Base-by-base conservation (phyloP, 345 rosid genomes). In the Physaria fendleri region DNA sequence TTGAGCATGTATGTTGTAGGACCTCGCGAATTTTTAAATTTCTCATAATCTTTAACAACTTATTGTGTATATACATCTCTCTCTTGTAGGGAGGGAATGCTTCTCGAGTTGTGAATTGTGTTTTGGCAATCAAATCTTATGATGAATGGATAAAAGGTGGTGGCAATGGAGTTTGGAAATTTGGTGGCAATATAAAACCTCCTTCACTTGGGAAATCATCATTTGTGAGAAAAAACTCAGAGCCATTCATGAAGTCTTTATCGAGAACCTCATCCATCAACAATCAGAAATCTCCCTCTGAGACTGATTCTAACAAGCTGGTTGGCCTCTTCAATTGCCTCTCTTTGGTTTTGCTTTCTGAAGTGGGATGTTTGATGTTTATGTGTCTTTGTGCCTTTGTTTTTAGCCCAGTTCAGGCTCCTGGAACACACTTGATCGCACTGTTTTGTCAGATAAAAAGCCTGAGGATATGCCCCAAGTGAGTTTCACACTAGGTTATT, bases 401-500 rank as follows among this genome's bases (percentile, higher is more conserved):
- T 44, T 64, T 65, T 76, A 86, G 88, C 56, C 78, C 41, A 74
- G 32, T 24, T 66, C 83, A 16, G 79, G 83, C 70, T 79, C 95
- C 21, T 55, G 85, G 27, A 81, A 82, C 65, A 79, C 79, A 76
- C 90, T 88, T 46, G 84, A 88, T 68, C 95, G 88, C 1, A 78
- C 93, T 29, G 66, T 85, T 73, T 74, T 92, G 56, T 66, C 69
- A 58, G 95, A 88, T 61, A 88, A 80, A 76, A 92, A 74, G 70
- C 93, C 90, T 8, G 96, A 88, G 69, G 96, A 88, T 70, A 77
- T 88, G 56, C 88, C 87, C 18, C 59, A 23, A 65, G 98, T 88
- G 77, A 79, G 83, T 53, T n/a, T 57, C 28, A 27, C 28, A 43
- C 54, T n/a, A 29, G 25, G 33, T 38, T 51, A 37, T 38, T 51